Conservation (phyloP, 257 asterid species). For the Mitragyna speciosa region DNA sequence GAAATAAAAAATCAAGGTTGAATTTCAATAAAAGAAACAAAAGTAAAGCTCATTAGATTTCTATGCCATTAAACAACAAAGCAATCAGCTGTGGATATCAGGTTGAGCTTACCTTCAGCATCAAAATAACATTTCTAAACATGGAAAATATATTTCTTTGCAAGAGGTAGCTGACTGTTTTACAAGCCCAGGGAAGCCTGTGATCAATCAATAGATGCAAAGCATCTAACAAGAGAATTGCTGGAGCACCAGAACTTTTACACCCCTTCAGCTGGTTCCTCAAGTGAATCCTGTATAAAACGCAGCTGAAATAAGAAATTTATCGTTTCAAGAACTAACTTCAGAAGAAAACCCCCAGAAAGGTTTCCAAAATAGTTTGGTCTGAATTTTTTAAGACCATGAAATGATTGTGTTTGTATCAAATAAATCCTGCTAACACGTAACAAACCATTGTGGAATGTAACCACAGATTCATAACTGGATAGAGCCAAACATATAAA, state of each 20-base stretch:
- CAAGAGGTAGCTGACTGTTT: conserved; percentile 58
- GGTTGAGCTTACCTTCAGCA: conserved; percentile 56
- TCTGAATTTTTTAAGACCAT: neutral
- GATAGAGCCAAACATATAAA: neutral
- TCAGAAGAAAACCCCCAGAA: neutral
- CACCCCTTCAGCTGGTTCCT: conserved; percentile 54
- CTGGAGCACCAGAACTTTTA: conserved; percentile 52
- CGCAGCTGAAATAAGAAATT: conserved; percentile 17
- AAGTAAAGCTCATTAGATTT: neutral
- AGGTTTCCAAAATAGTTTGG: neutral
- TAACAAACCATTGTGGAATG: neutral
- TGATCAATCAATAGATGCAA: conserved; percentile 54
- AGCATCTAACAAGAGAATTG: conserved; percentile 60
- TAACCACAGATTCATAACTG: neutral
- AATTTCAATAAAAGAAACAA: neutral
- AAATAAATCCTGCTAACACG: neutral
- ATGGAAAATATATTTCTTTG: conserved; percentile 60
- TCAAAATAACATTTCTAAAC: conserved; percentile 70
- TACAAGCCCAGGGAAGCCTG: conserved; percentile 90
- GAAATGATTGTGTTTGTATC: neutral
- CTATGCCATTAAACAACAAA: neutral
- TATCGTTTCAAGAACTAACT: neutral
- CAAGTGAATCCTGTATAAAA: conserved; percentile 52
- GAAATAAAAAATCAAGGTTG: neutral
- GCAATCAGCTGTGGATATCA: neutral